Evolutionary conservation across 306 rosid genomes (phyloP), one percentile per base, ranked within the genome.

Genomic region (Prunus mira): DNA sequence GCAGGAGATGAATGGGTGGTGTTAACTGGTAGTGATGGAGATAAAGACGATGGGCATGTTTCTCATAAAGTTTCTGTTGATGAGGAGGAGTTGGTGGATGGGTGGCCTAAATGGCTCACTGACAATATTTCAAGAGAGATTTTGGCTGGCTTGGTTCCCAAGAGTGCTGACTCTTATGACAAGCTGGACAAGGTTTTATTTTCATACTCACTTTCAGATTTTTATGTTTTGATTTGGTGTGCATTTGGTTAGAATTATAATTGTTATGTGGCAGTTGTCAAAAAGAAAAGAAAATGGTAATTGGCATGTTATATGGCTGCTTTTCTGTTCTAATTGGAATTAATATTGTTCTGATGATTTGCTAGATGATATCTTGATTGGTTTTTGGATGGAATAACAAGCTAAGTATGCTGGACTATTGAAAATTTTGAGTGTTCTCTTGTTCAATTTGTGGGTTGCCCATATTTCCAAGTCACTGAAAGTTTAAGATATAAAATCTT

Each of bases 111-210:
- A 41, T 87, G 91, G 89, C 77, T 89, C 1, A 76, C 77, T 72
- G 91, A 80, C 58, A 89, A 89, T 76, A 76, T 89, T 62, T 87
- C 91, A 13, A 73, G 46, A 34, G 71, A 82, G 18, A 84, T 83
- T 19, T 82, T 95, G 78, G 78, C 82, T 69, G 87, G 86, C 32
- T 75, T 95, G 86, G 86, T 90, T 69, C 96, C 95, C 20, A 92
- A 51, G 82, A 90, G 92, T 78, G 96, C 93, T 41, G 98, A 92
- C 34, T 88, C 96, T 13, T 92, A 81, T 81, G 87, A 75, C 74
- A 92, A 87, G 89, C 84, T 94, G 66, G 93, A 65, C 65, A 95
- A 94, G 95, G 98, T 86, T 34, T n/a, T 50, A 46, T 58, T 71
- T 71, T 4, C 27, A 1, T 27, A 75, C 43, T 65, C 24, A 2